phyloP scores from a whole-genome alignment of 1,139 yeast species.

The Sugiyamaella grinbergsii region DNA sequence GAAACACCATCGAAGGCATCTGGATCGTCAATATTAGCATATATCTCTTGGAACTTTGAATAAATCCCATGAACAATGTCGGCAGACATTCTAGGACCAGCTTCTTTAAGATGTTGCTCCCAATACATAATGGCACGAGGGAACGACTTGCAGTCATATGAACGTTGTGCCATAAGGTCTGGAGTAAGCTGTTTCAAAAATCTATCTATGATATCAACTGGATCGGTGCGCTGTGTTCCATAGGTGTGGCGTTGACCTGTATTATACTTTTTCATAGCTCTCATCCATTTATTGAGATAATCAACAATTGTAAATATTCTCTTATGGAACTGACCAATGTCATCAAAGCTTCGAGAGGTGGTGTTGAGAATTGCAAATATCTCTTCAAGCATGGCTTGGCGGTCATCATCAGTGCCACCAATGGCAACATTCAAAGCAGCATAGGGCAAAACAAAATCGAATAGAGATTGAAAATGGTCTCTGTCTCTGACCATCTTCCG shows the following conservation, averaged over 20 bases:
- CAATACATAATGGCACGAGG: constrained; percentile 88
- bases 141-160: constrained; percentile 81
- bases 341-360: constrained; percentile 51
- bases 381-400: constrained; percentile 56
- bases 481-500: constrained; percentile 63
- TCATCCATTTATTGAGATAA: constrained; percentile 77
- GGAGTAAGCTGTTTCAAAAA: constrained; percentile 63
- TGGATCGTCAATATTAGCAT: constrained; percentile 82
- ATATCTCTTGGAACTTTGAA: constrained; percentile 64
- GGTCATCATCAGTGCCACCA: constrained; percentile 50
- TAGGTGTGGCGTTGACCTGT: constrained; percentile 18
- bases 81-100: constrained; percentile 34
- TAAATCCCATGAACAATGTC: constrained; percentile 43
- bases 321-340: constrained; percentile 59
- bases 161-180: constrained; percentile 69
- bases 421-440: constrained; percentile 68
- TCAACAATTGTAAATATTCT: constrained; percentile 78
- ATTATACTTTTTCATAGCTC: constrained; percentile 40
- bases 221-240: constrained; percentile 23
- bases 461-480: constrained; percentile 64
- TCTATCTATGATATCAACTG: constrained; percentile 40
- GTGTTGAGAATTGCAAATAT: constrained; percentile 58
- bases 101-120: constrained; percentile 67
- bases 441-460: constrained; percentile 78
- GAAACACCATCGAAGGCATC: constrained; percentile 90